phyloP scores from a whole-genome alignment of 2,329 filamentous ascomycete species.

The Fusarium chuoi region DNA sequence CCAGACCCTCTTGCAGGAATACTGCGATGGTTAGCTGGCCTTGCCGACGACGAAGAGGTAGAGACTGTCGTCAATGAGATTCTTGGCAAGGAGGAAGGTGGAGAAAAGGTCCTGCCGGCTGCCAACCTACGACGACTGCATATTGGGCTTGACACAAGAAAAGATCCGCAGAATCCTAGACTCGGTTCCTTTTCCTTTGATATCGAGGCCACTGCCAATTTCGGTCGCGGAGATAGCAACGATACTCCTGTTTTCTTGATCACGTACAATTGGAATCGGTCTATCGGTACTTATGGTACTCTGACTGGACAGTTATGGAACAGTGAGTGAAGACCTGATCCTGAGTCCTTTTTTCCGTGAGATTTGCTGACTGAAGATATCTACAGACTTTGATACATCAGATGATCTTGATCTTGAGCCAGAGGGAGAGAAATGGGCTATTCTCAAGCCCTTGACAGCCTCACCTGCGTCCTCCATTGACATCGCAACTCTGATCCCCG shows the following conservation, averaged over 20 bases:
- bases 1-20: not conserved
- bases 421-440: not conserved
- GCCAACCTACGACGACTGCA: not conserved
- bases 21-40: not conserved
- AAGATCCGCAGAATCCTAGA: not conserved
- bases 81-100: not conserved
- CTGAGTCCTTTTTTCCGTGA: fast-evolving
- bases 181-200: not conserved
- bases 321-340: not conserved
- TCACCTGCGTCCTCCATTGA: not conserved
- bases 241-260: not conserved
- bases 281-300: not conserved
- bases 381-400: not conserved
- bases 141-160: not conserved
- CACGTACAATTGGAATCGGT: not conserved
- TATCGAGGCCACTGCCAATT: not conserved
- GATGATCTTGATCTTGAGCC: not conserved
- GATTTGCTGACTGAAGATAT: not conserved
- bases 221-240: not conserved
- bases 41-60: not conserved
- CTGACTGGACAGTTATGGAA: not conserved
- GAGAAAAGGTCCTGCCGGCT: not conserved
- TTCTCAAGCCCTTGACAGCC: not conserved
- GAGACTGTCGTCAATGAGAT: not conserved
- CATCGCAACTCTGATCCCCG: not conserved